Base-by-base conservation (phyloP, 1,284 basidiomycete genomes). In the Neolentinus lepideus region DNA sequence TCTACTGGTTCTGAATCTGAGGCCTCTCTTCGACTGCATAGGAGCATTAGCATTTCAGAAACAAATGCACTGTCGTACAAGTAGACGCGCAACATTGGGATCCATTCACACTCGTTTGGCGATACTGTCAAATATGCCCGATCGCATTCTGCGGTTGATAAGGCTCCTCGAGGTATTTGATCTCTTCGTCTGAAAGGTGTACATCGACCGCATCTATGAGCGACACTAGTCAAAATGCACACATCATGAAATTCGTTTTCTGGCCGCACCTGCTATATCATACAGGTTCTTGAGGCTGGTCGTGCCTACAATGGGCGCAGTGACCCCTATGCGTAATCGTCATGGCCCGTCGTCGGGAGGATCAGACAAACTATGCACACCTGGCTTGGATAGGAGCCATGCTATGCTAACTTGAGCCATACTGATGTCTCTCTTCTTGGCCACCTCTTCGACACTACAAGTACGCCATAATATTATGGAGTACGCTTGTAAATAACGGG, bases 141-240 rank as follows among this genome's bases (percentile, higher is more conserved):
- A 29, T 8, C 29, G 75, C 65, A 0, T 59, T 63, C 54, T 70
- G 68, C 1, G 76, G 65, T 27, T 64, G 55, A 63, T 84, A 83
- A 2, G 74, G 69, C 56, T 74, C 70, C 55, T 76, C 75, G 45
- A 84, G 71, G 53, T 71, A 69, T 60, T 76, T 73, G 38, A 79
- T 70, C 59, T 85, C 82, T 29, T 83, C 81, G 1, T 75, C 68
- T 0, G 75, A 75, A 25, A 85, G 68, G 55, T 73, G 67, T 45
- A 81, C 60, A 48, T 75, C 58, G 1, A 74, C 64, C 1, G 69
- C 73, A n/a, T 63, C 73, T 78, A 60, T 21, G 21, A 43, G 19
- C 16, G 3, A 43, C 16, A n/a, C 38, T 6, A 4, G 38, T 43
- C 38, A n/a, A 21, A 9, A 43, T n/a, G 19, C 12, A 6, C 8